Evolutionary conservation across 2,329 filamentous ascomycete species (phyloP).

Genomic region (Ceratocystiopsis sp.): DNA sequence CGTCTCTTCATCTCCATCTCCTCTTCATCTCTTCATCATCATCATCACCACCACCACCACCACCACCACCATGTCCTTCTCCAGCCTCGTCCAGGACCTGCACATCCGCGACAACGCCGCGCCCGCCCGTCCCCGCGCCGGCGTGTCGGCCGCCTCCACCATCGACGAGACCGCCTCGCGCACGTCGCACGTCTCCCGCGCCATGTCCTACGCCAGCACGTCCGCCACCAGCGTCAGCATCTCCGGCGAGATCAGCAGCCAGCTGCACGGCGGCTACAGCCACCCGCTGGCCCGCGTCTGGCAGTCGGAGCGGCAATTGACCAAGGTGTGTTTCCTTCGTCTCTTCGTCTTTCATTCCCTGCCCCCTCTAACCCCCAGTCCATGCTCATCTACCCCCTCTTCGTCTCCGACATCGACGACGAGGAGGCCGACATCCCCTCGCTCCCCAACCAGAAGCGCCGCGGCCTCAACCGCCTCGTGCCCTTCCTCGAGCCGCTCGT

Average conservation of each 20-base stretch:
- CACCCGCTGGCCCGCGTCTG: conserved; percentile 64
- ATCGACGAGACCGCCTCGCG: conserved; percentile 42
- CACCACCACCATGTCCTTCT: conserved; percentile 41
- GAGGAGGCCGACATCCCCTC: conserved; percentile 84
- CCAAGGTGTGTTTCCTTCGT: conserved; percentile 42
- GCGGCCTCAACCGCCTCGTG: conserved; percentile 72
- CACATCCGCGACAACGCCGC: conserved; percentile 37
- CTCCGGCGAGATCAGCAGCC: conserved; percentile 60
- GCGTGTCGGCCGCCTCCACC: conserved; percentile 30
- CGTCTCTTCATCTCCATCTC: background rate
- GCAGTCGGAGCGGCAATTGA: conserved; percentile 73
- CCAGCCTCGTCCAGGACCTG: conserved; percentile 48
- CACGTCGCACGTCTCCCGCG: conserved; percentile 43
- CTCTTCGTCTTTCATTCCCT: background rate
- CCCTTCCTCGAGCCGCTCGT: conserved; percentile 76
- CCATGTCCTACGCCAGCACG: conserved; percentile 50
- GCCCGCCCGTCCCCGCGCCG: conserved; percentile 29
- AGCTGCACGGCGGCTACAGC: conserved; percentile 68
- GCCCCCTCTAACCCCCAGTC: conserved; percentile 36
- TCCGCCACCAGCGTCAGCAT: conserved; percentile 53
- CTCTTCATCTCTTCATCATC: background rate
- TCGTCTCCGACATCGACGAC: conserved; percentile 86
- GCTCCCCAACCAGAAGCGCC: conserved; percentile 75
- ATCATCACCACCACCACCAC: background rate
- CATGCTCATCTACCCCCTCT: conserved; percentile 96